A percentile compares a stretch with the other conserved stretches of the same genome.
phyloP scores from a whole-genome alignment of 495 filamentous ascomycete genomes.

The Podospora pseudopauciseta region DNA sequence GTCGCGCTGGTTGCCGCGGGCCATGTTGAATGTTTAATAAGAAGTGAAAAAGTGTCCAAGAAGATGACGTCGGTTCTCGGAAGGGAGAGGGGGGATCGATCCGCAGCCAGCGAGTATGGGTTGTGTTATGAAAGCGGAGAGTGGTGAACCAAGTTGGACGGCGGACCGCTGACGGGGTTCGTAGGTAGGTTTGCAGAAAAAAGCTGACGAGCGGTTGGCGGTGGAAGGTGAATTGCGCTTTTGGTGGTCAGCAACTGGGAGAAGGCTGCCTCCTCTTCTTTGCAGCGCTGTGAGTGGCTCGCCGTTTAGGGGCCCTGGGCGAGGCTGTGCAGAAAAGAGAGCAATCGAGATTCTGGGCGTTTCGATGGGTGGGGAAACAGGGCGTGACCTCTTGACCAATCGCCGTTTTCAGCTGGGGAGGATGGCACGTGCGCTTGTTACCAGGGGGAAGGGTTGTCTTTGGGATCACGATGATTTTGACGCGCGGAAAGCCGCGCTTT shows the following conservation, averaged over 20 bases:
- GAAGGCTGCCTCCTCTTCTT: conserved; percentile 6
- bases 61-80: not conserved
- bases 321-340: conserved; percentile 16
- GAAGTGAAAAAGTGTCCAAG: not conserved
- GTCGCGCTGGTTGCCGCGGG: conserved; percentile 90
- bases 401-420: conserved; percentile 19
- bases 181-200: not conserved
- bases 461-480: not conserved
- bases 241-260: conserved; percentile 4
- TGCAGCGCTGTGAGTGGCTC: conserved; percentile 5
- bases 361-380: conserved; percentile 18
- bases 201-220: not conserved
- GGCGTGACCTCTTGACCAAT: conserved; percentile 22
- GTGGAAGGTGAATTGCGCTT: not conserved
- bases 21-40: conserved; percentile 51
- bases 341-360: conserved; percentile 19
- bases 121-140: conserved; percentile 5
- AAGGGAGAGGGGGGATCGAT: not conserved
- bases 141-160: not conserved
- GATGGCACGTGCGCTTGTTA: not conserved
- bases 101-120: not conserved
- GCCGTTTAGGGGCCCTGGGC: not conserved
- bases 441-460: not conserved
- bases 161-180: not conserved
- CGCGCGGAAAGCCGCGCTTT: conserved; percentile 6